These are phyloP conservation scores for Colletotrichum somersetense DNA, from an alignment of 2,329 filamentous ascomycete genomes.

Conservation along the genomic window DNA sequence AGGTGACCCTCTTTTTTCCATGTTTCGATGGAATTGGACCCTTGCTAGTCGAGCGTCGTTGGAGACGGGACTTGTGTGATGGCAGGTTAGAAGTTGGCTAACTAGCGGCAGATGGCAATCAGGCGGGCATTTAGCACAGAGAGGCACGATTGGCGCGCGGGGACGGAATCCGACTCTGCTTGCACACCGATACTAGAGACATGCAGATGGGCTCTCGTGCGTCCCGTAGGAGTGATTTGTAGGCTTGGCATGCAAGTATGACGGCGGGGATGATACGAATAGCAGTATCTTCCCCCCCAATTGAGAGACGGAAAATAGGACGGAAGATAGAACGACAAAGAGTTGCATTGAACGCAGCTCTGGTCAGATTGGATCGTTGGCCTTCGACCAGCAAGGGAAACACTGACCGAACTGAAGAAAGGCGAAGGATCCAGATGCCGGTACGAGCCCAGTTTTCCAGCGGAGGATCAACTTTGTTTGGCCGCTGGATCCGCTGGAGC, in stretches of 20 bases:
- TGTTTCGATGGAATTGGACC: constrained; percentile 1
- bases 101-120: constrained; percentile 6
- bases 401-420: neutral
- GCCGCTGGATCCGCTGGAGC: neutral
- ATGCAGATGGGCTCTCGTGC: neutral
- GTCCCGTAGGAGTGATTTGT: neutral
- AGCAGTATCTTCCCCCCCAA: no score
- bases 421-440: constrained; percentile 3
- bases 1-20: neutral
- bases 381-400: neutral
- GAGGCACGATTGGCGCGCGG: neutral
- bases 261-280: neutral
- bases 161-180: neutral
- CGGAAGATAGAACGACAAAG: neutral
- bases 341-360: neutral
- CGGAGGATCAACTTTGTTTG: constrained; percentile 6
- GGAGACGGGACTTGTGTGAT: constrained; percentile 1
- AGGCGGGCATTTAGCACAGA: neutral
- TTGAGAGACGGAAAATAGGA: no score
- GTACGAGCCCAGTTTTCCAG: neutral
- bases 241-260: neutral
- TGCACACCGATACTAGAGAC: neutral
- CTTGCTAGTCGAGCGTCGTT: neutral
- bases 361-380: neutral
- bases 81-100: neutral